These are phyloP conservation scores for Bipolaris zeicola DNA, from an alignment of 2,329 filamentous ascomycete genomes.

Conservation along the genomic window DNA sequence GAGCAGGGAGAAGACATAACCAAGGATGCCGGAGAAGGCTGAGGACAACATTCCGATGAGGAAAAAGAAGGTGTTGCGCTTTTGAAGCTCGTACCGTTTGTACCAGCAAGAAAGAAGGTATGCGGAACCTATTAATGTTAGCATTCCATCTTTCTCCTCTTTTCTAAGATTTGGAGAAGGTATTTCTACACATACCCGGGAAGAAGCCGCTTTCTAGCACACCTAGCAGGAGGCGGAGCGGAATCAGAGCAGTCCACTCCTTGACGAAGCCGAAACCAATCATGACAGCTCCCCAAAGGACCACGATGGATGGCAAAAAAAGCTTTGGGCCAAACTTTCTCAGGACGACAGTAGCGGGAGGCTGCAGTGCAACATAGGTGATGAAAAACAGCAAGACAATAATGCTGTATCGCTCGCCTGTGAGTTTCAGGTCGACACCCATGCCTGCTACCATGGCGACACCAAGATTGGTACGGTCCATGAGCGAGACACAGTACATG, in stretches of 20 bases:
- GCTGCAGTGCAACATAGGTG: conserved; percentile 32
- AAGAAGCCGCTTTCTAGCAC: conserved; percentile 39
- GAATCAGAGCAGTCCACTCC: conserved; percentile 30
- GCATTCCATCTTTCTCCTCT: neutral
- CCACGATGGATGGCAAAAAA: conserved; percentile 27
- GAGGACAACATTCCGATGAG: conserved; percentile 33
- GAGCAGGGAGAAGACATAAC: conserved; percentile 53
- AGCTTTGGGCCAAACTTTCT: conserved; percentile 30
- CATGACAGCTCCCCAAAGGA: conserved; percentile 34
- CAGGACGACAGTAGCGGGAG: conserved; percentile 30
- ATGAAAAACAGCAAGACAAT: conserved; percentile 34
- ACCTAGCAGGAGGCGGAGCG: conserved; percentile 30
- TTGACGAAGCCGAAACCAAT: conserved; percentile 34
- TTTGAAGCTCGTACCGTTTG: conserved; percentile 60
- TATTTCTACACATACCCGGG: conserved; percentile 17
- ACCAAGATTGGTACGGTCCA: conserved; percentile 49
- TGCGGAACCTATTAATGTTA: conserved; percentile 29
- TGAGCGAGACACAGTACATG: conserved; percentile 48
- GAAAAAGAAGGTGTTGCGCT: conserved; percentile 63
- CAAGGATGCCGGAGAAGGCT: conserved; percentile 34
- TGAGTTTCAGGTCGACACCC: conserved; percentile 37
- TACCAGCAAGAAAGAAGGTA: conserved; percentile 67
- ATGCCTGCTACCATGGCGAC: conserved; percentile 44
- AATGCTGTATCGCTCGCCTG: conserved; percentile 30
- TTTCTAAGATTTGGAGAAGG: neutral